Conservation (phyloP, 1,284 basidiomycete genomes). For the Erythrobasidium hasegawianum region DNA sequence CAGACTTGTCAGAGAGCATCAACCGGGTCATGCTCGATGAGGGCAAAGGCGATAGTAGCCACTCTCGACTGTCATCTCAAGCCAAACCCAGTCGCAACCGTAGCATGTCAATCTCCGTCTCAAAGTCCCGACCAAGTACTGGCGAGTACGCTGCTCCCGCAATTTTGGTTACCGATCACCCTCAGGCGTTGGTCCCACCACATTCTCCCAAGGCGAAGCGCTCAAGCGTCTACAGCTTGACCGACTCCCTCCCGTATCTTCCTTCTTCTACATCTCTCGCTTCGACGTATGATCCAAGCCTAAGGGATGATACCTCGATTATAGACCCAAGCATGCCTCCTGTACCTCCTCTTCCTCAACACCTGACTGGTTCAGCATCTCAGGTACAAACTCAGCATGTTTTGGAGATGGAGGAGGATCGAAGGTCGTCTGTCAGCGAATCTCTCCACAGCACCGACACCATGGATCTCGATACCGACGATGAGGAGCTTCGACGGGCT, state of each 20-base stretch:
- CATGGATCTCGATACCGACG: slow-evolving; percentile 25
- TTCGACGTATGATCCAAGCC: slow-evolving; percentile 12
- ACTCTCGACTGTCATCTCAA: slow-evolving; percentile 9
- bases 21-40: slow-evolving; percentile 22
- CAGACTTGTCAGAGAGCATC: slow-evolving; percentile 14
- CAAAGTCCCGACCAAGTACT: slow-evolving; percentile 33
- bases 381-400: neutral
- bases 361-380: too few relatives aligned
- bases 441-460: slow-evolving; percentile 16
- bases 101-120: neutral
- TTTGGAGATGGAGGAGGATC: slow-evolving; percentile 19
- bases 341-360: slow-evolving; percentile 5
- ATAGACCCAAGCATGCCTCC: slow-evolving; percentile 35
- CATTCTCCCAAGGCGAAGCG: slow-evolving; percentile 17
- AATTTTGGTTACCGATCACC: slow-evolving; percentile 36
- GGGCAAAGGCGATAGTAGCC: neutral
- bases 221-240: slow-evolving; percentile 21
- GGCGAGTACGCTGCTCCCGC: slow-evolving; percentile 34
- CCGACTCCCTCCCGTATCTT: slow-evolving; percentile 18
- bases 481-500: slow-evolving; percentile 32
- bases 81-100: neutral
- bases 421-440: slow-evolving; percentile 17
- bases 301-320: slow-evolving; percentile 33
- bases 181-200: slow-evolving; percentile 18
- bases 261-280: slow-evolving; percentile 27